Evolutionary conservation across 352 stramenopile species (phyloP).

Genomic region (Phytophthora pisi): DNA sequence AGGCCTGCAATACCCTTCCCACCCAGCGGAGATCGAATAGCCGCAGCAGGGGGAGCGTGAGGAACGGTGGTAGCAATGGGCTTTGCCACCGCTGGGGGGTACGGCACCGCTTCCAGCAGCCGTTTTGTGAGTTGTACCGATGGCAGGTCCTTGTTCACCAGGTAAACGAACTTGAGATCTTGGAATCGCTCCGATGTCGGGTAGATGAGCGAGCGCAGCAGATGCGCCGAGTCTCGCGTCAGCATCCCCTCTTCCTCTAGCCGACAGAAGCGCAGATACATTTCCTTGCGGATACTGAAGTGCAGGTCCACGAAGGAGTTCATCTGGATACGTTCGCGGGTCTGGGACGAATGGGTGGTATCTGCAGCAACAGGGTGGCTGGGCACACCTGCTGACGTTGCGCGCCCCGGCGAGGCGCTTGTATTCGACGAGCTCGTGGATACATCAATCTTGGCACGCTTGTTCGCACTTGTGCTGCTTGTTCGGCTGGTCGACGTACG

Average conservation of each 20-base stretch:
- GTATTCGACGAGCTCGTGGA: slow-evolving; percentile 25
- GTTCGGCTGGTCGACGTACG: slow-evolving; percentile 21
- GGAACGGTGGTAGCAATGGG: slow-evolving; percentile 33
- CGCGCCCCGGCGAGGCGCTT: slow-evolving; percentile 12
- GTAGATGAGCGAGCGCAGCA: slow-evolving; percentile 81
- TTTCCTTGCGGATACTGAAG: slow-evolving; percentile 87
- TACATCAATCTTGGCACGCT: slow-evolving; percentile 40
- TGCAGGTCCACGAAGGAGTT: slow-evolving; percentile 86
- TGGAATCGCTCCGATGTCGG: slow-evolving; percentile 84
- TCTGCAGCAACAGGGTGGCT: slow-evolving; percentile 15
- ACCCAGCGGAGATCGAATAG: slow-evolving; percentile 23
- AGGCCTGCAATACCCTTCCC: slow-evolving; percentile 25
- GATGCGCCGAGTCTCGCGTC: slow-evolving; percentile 68
- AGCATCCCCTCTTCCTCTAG: slow-evolving; percentile 80
- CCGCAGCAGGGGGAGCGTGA: slow-evolving; percentile 22
- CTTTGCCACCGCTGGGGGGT: slow-evolving; percentile 39
- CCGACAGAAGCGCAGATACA: slow-evolving; percentile 83
- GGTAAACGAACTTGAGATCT: slow-evolving; percentile 89
- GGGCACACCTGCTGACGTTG: slow-evolving; percentile 6
- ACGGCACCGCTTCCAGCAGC: slow-evolving; percentile 73
- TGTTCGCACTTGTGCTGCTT: slow-evolving; percentile 19
- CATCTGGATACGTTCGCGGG: slow-evolving; percentile 64
- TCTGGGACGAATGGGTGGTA: slow-evolving; percentile 35
- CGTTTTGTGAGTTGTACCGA: slow-evolving; percentile 79
- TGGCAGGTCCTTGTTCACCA: slow-evolving; percentile 86